Percentiles rank a stretch among this genome's conserved stretches.
Evolutionary conservation across 768 basidiomycete genomes (phyloP).

Genomic region (Lentinula sp.): DNA sequence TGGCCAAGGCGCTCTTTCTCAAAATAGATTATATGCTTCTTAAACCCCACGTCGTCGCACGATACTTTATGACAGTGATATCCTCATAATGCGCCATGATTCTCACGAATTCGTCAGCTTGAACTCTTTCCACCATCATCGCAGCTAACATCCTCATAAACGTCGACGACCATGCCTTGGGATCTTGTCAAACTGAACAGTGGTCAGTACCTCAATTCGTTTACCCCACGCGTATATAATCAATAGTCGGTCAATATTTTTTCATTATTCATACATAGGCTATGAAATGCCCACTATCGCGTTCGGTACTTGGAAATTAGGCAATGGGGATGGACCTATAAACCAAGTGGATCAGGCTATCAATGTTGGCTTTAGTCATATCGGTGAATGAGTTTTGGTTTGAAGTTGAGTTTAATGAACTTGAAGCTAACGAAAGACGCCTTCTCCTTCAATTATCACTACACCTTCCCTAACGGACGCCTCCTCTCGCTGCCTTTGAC

Average conservation of each 20-base stretch:
- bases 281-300: constrained; percentile 46
- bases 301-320: constrained; percentile 64
- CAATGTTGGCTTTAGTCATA: constrained; percentile 53
- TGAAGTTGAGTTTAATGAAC: background rate
- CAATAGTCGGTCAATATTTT: too few species aligned
- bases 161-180: constrained; percentile 48
- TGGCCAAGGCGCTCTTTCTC: too few species aligned
- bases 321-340: constrained; percentile 45
- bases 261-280: constrained; percentile 23
- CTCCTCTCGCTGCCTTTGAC: background rate
- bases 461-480: too few species aligned
- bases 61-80: background rate
- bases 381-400: constrained; percentile 35
- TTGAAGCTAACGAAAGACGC: too few species aligned
- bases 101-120: background rate
- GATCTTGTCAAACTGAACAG: constrained; percentile 52
- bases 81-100: background rate
- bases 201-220: constrained; percentile 28
- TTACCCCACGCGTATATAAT: background rate
- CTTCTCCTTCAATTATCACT: too few species aligned
- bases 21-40: background rate
- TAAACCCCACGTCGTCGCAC: background rate
- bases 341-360: constrained; percentile 59
- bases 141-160: too few species aligned
- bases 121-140: background rate